Evolutionary conservation across 345 rosid species (phyloP), one percentile per base, ranked within the genome.

Genomic region (Bruguiera sexangula): DNA sequence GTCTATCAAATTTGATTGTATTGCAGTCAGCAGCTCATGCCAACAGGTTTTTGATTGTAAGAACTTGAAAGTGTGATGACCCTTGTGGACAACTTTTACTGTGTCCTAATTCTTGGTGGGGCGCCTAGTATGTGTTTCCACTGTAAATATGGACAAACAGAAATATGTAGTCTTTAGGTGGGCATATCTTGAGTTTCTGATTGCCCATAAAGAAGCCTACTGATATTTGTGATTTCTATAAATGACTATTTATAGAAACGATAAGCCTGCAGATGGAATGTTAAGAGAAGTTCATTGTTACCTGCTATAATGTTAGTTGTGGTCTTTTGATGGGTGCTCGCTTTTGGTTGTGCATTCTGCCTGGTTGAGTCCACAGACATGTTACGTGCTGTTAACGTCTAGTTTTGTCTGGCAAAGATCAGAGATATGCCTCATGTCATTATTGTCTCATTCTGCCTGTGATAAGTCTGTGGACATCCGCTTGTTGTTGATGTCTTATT

Each of bases 31-130:
- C 0, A 18, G 26, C 29, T 22, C 13, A 22, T 56, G 60, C 30
- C 11, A 22, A 27, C 3, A 24, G 13, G 18, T 56, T 24, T 30
- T 21, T 21, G 18, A 56, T 24, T 15, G 8, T 37, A 50, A 24
- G 48, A 43, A 50, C 30, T 21, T 34, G 30, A 11, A 36, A 15
- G 31, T 16, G 20, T 34, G 36, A 24, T 65, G 8, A 30, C 2
- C 19, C 9, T 21, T 13, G 4, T 4, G 20, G n/a, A 31, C 5
- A 24, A 8, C 59, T 72, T 9, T 52, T 21, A 1, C 59, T 27
- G 62, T 85, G 91, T 88, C 89, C 91, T 87, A 86, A 87, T 90
- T 90, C 90, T 87, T 87, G 88, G 86, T 69, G 77, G 88, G 90
- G 70, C 82, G 79, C 87, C 87, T 72, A 75, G 75, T 60, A 86